Evolutionary conservation across 441 rosid genomes (phyloP).

Genomic region (Brassica hybrid): DNA sequence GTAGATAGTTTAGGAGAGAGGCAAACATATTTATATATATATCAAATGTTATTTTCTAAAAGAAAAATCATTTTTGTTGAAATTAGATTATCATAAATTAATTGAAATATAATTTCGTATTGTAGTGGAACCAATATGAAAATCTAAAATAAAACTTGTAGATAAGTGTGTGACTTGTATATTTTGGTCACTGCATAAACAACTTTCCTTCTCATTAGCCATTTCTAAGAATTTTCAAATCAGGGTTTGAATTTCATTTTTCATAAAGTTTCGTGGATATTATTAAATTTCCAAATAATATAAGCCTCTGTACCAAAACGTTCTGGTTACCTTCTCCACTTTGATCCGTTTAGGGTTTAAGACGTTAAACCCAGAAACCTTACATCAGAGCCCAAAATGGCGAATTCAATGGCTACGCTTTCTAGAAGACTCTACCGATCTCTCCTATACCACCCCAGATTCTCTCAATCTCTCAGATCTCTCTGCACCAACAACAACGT

Average conservation of each 20-base stretch:
- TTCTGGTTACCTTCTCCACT: slow-evolving; percentile 11
- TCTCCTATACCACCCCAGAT: slow-evolving; percentile 48
- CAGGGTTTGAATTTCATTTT: neutral
- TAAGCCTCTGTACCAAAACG: slow-evolving; percentile 26
- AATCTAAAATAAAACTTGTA: neutral
- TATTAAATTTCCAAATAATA: neutral
- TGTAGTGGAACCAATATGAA: neutral
- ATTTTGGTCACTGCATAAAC: neutral
- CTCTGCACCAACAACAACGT: slow-evolving; percentile 48
- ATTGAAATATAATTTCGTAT: neutral
- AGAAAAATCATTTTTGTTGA: neutral
- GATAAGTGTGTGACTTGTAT: neutral
- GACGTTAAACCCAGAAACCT: slow-evolving; percentile 31
- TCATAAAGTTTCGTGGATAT: neutral
- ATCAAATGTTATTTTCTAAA: neutral
- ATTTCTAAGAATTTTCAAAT: neutral
- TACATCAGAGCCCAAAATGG: slow-evolving; percentile 13
- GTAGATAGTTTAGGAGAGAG: too few species aligned
- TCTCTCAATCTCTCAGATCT: slow-evolving; percentile 44
- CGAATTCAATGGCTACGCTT: slow-evolving; percentile 50
- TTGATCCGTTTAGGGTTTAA: slow-evolving; percentile 47
- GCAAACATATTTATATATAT: too few species aligned
- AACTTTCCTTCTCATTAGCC: slow-evolving; percentile 1
- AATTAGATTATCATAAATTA: neutral
- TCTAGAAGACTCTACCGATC: slow-evolving; percentile 55